Evolutionary conservation across 805 yeast genomes (phyloP).

Genomic region (Hagleromyces aurorensis): DNA sequence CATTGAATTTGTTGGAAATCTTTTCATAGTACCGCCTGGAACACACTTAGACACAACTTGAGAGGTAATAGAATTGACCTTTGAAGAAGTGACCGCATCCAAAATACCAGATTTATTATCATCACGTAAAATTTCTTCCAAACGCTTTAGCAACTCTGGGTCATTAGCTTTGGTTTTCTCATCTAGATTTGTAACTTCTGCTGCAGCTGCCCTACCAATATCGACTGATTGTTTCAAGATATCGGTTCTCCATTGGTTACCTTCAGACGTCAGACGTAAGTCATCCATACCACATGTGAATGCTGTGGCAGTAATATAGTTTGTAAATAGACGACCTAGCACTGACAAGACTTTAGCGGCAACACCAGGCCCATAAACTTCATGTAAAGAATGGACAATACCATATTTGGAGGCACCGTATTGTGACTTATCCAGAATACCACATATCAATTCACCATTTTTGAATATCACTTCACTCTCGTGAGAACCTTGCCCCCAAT

Average conservation of each 20-base stretch:
- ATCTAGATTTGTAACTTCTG: constrained; percentile 84
- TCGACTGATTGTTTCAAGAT: constrained; percentile 70
- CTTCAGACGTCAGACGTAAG: constrained; percentile 82
- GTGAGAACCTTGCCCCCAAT: constrained; percentile 80
- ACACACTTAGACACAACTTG: constrained; percentile 90
- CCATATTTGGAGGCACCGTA: constrained; percentile 98
- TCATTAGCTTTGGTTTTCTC: constrained; percentile 43
- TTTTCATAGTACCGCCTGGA: constrained; percentile 92
- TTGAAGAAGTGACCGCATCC: constrained; percentile 92
- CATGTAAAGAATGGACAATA: constrained; percentile 92
- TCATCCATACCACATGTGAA: constrained; percentile 99
- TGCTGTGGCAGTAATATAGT: constrained; percentile 84
- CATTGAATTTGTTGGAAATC: constrained; percentile 94
- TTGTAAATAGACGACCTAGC: constrained; percentile 91
- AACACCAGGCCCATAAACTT: constrained; percentile 83
- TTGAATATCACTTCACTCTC: constrained; percentile 84
- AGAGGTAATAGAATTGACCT: constrained; percentile 88
- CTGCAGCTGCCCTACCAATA: constrained; percentile 86
- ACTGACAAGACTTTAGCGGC: constrained; percentile 89
- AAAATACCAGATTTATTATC: constrained; percentile 85
- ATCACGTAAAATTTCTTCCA: constrained; percentile 93
- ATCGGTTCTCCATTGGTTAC: constrained; percentile 82
- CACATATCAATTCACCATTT: constrained; percentile 82
- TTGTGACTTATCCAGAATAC: constrained; percentile 95
- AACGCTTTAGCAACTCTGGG: constrained; percentile 72